Percentiles rank a stretch among this genome's conserved stretches.
phyloP scores from a whole-genome alignment of 208 protist species.

The Tritrichomonas foetus region DNA sequence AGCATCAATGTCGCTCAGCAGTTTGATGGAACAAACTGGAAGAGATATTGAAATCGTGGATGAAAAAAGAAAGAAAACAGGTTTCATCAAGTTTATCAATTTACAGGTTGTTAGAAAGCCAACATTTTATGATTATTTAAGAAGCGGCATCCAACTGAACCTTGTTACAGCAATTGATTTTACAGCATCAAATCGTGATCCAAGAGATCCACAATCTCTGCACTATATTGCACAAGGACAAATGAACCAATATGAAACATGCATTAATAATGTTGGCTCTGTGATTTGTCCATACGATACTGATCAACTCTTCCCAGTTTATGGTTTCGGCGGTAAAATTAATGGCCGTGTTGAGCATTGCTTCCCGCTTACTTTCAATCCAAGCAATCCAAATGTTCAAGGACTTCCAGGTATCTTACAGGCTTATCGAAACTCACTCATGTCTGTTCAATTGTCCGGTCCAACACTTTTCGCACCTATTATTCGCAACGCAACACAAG shows the following conservation, averaged over 20 bases:
- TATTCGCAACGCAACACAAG: background rate
- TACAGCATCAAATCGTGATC: constrained; percentile 51
- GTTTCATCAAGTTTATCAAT: background rate
- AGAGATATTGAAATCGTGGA: background rate
- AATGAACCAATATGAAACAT: constrained; percentile 42
- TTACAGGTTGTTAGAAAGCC: background rate
- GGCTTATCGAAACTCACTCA: constrained; percentile 33
- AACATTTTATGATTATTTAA: constrained; percentile 50
- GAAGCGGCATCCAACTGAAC: constrained; percentile 45
- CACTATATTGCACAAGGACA: background rate
- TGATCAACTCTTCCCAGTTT: constrained; percentile 51
- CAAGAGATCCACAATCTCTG: background rate
- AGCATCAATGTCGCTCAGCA: background rate
- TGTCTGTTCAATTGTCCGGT: constrained; percentile 2
- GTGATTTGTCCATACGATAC: constrained; percentile 50
- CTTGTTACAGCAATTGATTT: constrained; percentile 54
- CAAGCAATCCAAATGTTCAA: constrained; percentile 25
- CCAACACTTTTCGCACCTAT: constrained; percentile 44
- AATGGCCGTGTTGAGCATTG: background rate
- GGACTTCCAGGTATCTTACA: constrained; percentile 31
- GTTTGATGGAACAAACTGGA: background rate
- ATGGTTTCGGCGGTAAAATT: constrained; percentile 47
- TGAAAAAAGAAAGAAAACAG: background rate
- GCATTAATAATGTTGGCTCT: constrained; percentile 35
- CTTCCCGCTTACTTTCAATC: constrained; percentile 46